Evolutionary conservation across 352 stramenopile species (phyloP), one percentile per base, ranked within the genome.

Genomic region (Phytophthora agathidicida): DNA sequence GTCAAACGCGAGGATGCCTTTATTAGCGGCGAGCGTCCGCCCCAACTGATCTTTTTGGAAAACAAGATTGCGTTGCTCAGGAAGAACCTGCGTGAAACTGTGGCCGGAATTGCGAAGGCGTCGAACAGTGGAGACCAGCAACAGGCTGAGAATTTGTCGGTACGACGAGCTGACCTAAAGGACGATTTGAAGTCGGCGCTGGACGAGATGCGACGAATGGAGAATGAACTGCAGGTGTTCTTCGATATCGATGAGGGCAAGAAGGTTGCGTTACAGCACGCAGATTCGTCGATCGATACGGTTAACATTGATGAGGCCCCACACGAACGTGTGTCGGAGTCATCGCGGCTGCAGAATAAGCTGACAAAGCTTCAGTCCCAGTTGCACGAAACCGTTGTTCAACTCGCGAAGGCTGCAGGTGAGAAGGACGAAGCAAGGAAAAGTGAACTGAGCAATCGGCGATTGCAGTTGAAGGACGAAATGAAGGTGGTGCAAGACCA

Each of bases 41-140:
- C 85, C 14, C 82, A 92, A 51, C 68, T 89, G 35, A 88, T 94
- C 41, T 90, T 88, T 43, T 50, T 91, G 35, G 85, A 94, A 54
- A 88, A 86, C 48, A 86, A 86, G 42, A 88, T 91, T 30, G 77
- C 73, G 5, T 65, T 81, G 3, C 46, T 92, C 14, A 73, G 68
- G 9, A 89, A 92, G 44, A 86, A 86, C 17, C 30, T 94, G 77
- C 80, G 71, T 22, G 80, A 90, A 23, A 91, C 83, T 9, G 77
- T 91, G 8, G 64, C 65, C 9, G 73, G 73, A 10, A 84, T 93
- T 2, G 71, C 75, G 4, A 82, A 75, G 33, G 83, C 83, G 16
- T 59, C 70, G 7, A 82, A 68, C 19, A 69, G 72, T 45, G 75
- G 80, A 9, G 78, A 93, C 44, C 66, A 73, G 22, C 68, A 80